Evolutionary conservation across 192 early-diverging fungal species (phyloP), one percentile per base, ranked within the genome.

Genomic region (Entophlyctis helioformis): DNA sequence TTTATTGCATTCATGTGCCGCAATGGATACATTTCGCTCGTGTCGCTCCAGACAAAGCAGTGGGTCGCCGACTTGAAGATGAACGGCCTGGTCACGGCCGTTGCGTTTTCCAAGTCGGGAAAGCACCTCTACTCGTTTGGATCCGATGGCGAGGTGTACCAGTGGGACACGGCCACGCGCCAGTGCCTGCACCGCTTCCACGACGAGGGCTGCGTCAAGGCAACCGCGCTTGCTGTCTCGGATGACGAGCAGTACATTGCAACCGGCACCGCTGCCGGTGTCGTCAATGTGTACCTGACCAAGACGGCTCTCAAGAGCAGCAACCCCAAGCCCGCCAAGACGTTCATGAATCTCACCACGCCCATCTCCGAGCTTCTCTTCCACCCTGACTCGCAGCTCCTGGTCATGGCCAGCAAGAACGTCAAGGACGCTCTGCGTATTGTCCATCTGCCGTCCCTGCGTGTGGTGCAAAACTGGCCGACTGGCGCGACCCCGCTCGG

Each of bases 381-480:
- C 64, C 88, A 88, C 57, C 84, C 87, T 42, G 84, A 80, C 56
- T 80, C 88, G 0, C 84, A 91, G 42, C 68, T 96, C 22, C 53
- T 98, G 48, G 80, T 70, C 9, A 80, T 98, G 13, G 72, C 83
- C 5, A 85, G 81, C 46, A 46, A 72, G 40, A 57, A 56, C 27
- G 85, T 84, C 44, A 76, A 82, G 53, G 84, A 90, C 53, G 75
- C 85, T 41, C 63, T 98, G 45, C 69, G 80, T 45, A 48, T 98
- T 36, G 69, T 90, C 5, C 89, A 98, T 66, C 51, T 87, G 39
- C 85, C 87, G 5, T 80, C 86, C 0, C 59, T 72, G 24, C 72
- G 76, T 13, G 87, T 94, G 32, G 92, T 88, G 64, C 50, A 71
- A 44, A 98, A 98, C 71, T 98, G 95, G 95, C 95, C 95, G n/a